These are phyloP conservation scores for Phyllosticta ampelicida DNA, from an alignment of 2,329 filamentous ascomycete species.

Conservation along the genomic window DNA sequence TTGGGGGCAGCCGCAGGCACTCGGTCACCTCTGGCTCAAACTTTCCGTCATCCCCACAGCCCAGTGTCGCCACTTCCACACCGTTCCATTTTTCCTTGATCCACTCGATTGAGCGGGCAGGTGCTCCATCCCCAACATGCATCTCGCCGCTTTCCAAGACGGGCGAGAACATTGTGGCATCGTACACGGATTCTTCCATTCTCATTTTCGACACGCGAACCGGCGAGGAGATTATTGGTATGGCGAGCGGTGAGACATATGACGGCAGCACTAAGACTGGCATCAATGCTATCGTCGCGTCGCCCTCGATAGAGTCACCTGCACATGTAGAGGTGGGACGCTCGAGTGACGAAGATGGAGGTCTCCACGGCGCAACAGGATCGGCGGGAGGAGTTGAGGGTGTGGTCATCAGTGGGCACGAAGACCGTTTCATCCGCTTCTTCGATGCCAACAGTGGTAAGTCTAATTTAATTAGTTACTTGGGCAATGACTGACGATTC, in stretches of 20 bases:
- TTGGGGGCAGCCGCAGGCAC: conserved; percentile 70
- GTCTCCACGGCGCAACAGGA: conserved; percentile 71
- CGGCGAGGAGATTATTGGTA: conserved; percentile 81
- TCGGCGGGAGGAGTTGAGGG: conserved; percentile 68
- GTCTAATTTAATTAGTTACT: conserved; percentile 26
- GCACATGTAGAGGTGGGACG: conserved; percentile 48
- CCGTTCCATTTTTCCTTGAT: conserved; percentile 83
- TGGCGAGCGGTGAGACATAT: conserved; percentile 92
- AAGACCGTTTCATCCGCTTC: conserved; percentile 91
- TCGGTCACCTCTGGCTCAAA: conserved; percentile 91
- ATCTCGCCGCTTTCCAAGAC: conserved; percentile 78
- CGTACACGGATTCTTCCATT: conserved; percentile 81
- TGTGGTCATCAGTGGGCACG: conserved; percentile 90
- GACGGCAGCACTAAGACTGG: conserved; percentile 73
- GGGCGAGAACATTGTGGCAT: conserved; percentile 85
- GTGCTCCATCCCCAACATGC: conserved; percentile 70
- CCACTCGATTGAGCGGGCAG: conserved; percentile 67
- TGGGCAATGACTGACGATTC: neutral
- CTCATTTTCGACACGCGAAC: conserved; percentile 86
- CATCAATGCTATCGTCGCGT: conserved; percentile 85
- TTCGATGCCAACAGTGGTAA: conserved; percentile 98
- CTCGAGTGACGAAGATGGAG: conserved; percentile 60
- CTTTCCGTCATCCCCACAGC: conserved; percentile 82
- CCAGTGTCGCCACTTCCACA: conserved; percentile 71
- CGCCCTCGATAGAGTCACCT: conserved; percentile 64